Percentiles rank a stretch among this genome's conserved stretches.
Conservation (phyloP, 257 asterid genomes). For the Pogostemon cablin region DNA sequence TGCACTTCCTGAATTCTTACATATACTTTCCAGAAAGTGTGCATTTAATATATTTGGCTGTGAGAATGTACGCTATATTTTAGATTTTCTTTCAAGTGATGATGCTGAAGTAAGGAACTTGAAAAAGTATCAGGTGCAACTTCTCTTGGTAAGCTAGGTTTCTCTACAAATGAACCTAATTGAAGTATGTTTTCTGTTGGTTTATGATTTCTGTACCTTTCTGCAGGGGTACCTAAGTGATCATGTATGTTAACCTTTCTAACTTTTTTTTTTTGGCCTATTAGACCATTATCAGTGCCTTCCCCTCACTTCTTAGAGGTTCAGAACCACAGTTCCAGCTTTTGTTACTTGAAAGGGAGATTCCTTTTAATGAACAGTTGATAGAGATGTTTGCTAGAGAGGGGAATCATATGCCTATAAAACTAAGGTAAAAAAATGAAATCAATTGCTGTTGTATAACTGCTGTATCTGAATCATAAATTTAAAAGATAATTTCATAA, state of each 20-base stretch:
- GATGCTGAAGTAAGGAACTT: constrained; percentile 47
- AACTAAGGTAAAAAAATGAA: constrained; percentile 60
- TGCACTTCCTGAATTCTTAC: constrained; percentile 61
- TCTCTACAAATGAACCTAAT: constrained; percentile 17
- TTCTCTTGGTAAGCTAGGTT: constrained; percentile 72
- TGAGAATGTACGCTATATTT: constrained; percentile 56
- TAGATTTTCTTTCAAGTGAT: constrained; percentile 54
- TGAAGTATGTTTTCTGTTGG: constrained; percentile 7
- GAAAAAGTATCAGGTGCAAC: constrained; percentile 55
- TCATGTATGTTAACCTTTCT: not conserved
- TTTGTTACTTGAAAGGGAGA: constrained; percentile 52
- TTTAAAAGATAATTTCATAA: constrained; percentile 20
- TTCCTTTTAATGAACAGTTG: constrained; percentile 70
- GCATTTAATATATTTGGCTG: constrained; percentile 65
- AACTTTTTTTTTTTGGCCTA: constrained; percentile 29
- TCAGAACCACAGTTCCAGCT: constrained; percentile 56
- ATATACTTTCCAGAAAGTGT: constrained; percentile 58
- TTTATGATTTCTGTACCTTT: constrained; percentile 14
- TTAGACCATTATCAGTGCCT: constrained; percentile 67
- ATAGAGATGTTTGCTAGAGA: constrained; percentile 68
- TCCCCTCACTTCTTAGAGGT: constrained; percentile 79
- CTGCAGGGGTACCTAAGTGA: constrained; percentile 13
- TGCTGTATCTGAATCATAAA: constrained; percentile 12
- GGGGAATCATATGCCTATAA: constrained; percentile 51
- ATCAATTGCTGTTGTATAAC: constrained; percentile 24